A percentile compares a stretch with the other conserved stretches of the same genome.
phyloP scores from a whole-genome alignment of 306 rosid species.

The Albizia julibrissin region DNA sequence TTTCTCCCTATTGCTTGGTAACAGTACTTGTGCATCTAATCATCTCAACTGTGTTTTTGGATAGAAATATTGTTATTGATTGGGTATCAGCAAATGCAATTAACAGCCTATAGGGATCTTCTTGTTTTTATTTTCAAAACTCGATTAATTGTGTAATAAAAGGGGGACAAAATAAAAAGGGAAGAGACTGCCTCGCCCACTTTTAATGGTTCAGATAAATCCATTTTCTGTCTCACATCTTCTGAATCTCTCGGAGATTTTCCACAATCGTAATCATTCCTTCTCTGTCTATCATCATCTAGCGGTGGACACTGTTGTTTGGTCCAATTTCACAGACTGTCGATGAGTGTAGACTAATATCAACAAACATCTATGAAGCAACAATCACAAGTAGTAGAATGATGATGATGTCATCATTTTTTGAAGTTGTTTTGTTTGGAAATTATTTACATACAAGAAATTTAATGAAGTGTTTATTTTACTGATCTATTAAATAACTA shows the following conservation, averaged over 20 bases:
- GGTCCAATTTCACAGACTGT: conserved; percentile 29
- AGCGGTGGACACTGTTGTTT: conserved; percentile 27
- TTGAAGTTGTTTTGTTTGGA: neutral
- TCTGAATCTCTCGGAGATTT: conserved; percentile 17
- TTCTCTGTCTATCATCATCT: neutral
- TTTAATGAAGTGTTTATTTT: too few relatives aligned
- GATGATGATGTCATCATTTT: neutral
- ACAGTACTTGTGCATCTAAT: neutral
- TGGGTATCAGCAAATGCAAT: neutral
- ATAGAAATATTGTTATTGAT: neutral
- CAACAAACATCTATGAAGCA: neutral
- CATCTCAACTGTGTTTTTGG: neutral
- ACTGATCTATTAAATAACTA: too few relatives aligned
- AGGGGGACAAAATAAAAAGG: neutral
- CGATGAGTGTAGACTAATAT: neutral
- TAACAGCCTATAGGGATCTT: neutral
- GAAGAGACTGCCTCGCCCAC: conserved; percentile 14
- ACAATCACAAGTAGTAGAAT: neutral
- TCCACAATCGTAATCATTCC: conserved; percentile 30
- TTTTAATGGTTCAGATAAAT: conserved; percentile 29
- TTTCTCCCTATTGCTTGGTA: neutral
- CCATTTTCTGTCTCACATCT: conserved; percentile 3
- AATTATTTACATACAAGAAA: too few relatives aligned
- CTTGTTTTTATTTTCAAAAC: neutral
- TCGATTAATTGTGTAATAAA: neutral